Base-by-base conservation (phyloP, 306 rosid genomes). In the Styphnolobium japonicum region DNA sequence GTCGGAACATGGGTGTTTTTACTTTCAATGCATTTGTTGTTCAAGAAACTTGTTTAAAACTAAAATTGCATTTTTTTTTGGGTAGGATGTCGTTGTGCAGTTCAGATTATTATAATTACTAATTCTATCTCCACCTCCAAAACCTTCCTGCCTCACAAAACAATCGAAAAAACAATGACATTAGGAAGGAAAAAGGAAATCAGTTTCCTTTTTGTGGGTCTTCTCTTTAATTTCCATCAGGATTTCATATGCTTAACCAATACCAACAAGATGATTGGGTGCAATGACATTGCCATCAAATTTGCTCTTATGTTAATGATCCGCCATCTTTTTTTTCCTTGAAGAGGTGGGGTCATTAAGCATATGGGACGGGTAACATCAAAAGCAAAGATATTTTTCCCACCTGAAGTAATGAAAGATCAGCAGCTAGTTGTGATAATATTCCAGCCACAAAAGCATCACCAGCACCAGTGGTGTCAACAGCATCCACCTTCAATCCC, bases 381-480 rank as follows among this genome's bases (percentile, higher is more conserved):
- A 62, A 63, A 64, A 53, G 55, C 19, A 68, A 78, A 78, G 46
- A 31, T 0, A 31, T 42, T 29, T 63, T 33, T 7, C 77, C 68
- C 84, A 90, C 98, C 94, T 91, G 86, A 81, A 92, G 83, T 86
- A 95, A 86, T 37, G 98, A 92, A 79, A 95, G 87, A 86, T 95
- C 92, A 42, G 72, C 46, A 16, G 96, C 88, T 69, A 95, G 84
- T 65, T 92, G 96, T n/a, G 97, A 90, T 60, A 95, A 76, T 66
- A 90, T 78, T 84, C 98, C 98, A 18, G 98, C 98, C 63, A 95
- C 98, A 91, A 95, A 95, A n/a, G 98, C 97, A 76, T 95, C 98
- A 74, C 98, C 98, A 49, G 98, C 98, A 72, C 98, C 98, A 48
- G 98, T 95, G 25, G 97, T 87, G 88, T 95, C 98, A 75, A 95